Base-by-base conservation (phyloP, 2,329 filamentous ascomycete species). In the Pseudogymnoascus sp. region DNA sequence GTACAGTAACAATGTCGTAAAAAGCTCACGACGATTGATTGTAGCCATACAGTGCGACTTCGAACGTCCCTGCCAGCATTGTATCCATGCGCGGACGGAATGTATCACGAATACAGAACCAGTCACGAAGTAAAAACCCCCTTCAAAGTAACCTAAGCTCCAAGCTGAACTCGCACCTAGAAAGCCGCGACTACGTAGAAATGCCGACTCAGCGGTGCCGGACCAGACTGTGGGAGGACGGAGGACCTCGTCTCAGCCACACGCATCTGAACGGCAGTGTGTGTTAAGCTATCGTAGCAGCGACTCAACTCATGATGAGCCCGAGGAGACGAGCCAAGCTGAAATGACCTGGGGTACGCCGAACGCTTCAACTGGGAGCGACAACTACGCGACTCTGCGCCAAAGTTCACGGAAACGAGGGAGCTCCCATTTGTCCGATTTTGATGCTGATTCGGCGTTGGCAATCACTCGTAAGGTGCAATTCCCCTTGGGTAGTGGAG, bases 381-480 rank as follows among this genome's bases (percentile, higher is more conserved):
- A 44, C 19, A 23, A 23, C 42, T 23, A 44, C 19, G 11, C 4
- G 10, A 10, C 42, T 23, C 42, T 8, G 19, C 19, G 5, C 42
- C 19, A 44, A 44, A 44, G 23, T 44, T 19, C 42, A 23, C 42
- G 42, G 10, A 50, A 50, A 63, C 50, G 53, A 42, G 38, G 15
- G 36, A 61, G 17, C 13, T 63, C 64, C 19, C 26, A 44, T 40
- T 60, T 62, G 47, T 50, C 42, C 15, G 36, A 42, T 60, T 47
- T 63, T 19, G 72, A 74, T 65, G 70, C 71, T 3, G 71, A 76
- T 36, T 76, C 74, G 6, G 73, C 74, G 0, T 70, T 76, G 65
- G 73, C 72, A 8, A 74, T 76, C 36, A 71, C 74, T 13, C 71
- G 69, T 21, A 74, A 71, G 59, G 64, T 64, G 33, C 36, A n/a